Evolutionary conservation across 2,329 filamentous ascomycete species (phyloP).

Genomic region (Colletotrichum paranaense): DNA sequence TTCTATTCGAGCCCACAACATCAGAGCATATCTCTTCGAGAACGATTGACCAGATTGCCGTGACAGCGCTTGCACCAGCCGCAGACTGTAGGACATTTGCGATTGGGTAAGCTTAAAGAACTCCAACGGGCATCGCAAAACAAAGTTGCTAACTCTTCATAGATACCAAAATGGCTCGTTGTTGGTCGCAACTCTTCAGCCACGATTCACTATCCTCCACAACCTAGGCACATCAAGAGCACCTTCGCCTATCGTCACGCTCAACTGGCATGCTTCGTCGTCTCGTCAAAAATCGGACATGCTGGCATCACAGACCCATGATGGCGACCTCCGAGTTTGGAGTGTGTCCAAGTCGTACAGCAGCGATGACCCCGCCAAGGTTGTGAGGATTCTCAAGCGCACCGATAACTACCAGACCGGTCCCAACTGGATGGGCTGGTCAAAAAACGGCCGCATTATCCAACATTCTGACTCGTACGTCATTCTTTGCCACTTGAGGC

Average conservation of each 20-base stretch:
- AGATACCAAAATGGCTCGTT: constrained; percentile 97
- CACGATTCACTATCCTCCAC: constrained; percentile 93
- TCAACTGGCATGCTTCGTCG: constrained; percentile 97
- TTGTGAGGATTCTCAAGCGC: constrained; percentile 87
- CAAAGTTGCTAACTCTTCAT: constrained; percentile 32
- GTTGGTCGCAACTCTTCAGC: constrained; percentile 87
- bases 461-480: constrained; percentile 88
- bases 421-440: constrained; percentile 98
- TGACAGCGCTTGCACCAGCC: constrained; percentile 91
- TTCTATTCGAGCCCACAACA: constrained; percentile 92
- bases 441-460: constrained; percentile 95
- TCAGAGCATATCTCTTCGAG: constrained; percentile 92
- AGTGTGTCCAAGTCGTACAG: constrained; percentile 87
- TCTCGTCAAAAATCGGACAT: constrained; percentile 97
- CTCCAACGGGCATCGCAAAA: neutral
- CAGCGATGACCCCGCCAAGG: constrained; percentile 80
- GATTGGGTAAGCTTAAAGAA: constrained; percentile 77
- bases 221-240: constrained; percentile 86
- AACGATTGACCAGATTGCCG: constrained; percentile 91
- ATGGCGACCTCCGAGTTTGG: constrained; percentile 95
- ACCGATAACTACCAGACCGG: constrained; percentile 79
- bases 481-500: constrained; percentile 40
- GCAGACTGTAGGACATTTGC: constrained; percentile 94
- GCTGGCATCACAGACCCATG: constrained; percentile 91
- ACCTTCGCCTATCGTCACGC: constrained; percentile 86